These are phyloP conservation scores for Sclerotinia sclerotiorum DNA, from an alignment of 2,329 filamentous ascomycete genomes.

Conservation along the genomic window DNA sequence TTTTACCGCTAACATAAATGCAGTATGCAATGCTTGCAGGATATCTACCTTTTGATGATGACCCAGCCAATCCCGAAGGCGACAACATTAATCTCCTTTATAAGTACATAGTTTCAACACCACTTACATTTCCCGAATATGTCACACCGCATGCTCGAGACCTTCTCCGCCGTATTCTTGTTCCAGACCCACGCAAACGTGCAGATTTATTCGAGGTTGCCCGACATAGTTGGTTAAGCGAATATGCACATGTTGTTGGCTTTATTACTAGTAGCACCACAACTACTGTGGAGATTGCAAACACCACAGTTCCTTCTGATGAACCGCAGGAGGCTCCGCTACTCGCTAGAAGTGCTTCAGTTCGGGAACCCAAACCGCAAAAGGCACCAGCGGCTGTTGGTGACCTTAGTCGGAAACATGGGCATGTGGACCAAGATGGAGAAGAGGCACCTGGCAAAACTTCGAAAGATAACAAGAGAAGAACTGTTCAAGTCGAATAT, in stretches of 20 bases:
- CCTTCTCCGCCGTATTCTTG: constrained; percentile 85
- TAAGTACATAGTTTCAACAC: constrained; percentile 98
- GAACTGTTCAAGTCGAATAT: constrained; percentile 97
- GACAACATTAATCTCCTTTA: constrained; percentile 99
- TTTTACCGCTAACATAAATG: constrained; percentile 32
- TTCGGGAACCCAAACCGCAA: constrained; percentile 77
- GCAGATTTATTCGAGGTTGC: constrained; percentile 97
- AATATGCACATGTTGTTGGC: constrained; percentile 94
- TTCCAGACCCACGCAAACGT: constrained; percentile 90
- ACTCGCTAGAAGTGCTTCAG: constrained; percentile 84
- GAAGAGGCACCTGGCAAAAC: constrained; percentile 64
- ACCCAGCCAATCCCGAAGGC: constrained; percentile 95
- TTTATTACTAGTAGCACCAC: constrained; percentile 97
- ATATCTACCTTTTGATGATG: constrained; percentile 96
- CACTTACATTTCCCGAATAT: constrained; percentile 96
- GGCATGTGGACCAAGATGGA: constrained; percentile 67
- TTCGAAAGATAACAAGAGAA: constrained; percentile 79
- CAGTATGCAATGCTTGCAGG: constrained; percentile 99
- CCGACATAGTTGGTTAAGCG: constrained; percentile 95
- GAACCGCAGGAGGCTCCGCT: constrained; percentile 57
- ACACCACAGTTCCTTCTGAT: constrained; percentile 65
- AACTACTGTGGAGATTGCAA: constrained; percentile 79
- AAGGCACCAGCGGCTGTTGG: constrained; percentile 55
- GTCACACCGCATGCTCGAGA: constrained; percentile 96
- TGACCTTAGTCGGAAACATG: constrained; percentile 71